Conservation (phyloP, 2,329 filamentous ascomycete species). For the Sporothrix curviconia region DNA sequence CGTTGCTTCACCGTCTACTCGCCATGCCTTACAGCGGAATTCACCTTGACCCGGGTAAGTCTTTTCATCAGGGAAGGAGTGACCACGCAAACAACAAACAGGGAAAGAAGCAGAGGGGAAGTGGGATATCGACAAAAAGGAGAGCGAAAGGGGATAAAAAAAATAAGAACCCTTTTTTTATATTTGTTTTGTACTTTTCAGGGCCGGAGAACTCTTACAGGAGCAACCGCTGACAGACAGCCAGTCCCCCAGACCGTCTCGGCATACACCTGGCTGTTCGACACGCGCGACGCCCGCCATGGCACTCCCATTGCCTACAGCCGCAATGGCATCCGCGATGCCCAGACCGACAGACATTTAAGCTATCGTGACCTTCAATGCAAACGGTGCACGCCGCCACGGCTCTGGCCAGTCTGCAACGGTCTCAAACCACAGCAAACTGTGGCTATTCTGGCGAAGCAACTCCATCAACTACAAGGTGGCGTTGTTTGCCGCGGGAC, state of each 20-base stretch:
- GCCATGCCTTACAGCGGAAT: not conserved
- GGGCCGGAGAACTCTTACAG: too few species aligned
- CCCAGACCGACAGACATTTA: not conserved
- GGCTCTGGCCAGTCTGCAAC: not conserved
- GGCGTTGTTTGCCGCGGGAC: not conserved
- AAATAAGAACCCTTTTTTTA: too few species aligned
- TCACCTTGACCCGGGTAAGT: not conserved
- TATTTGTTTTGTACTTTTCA: too few species aligned
- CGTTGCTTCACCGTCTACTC: not conserved
- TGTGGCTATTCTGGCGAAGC: not conserved
- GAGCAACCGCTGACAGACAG: not conserved
- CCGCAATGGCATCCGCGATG: constrained; percentile 2
- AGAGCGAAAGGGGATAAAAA: not conserved
- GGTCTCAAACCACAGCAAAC: not conserved
- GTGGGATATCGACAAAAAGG: not conserved
- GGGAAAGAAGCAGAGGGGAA: not conserved
- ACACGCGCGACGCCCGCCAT: not conserved
- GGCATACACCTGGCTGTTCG: not conserved
- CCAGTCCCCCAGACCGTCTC: constrained; percentile 5
- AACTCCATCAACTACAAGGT: constrained; percentile 4
- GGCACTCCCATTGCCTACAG: not conserved
- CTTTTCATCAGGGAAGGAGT: not conserved
- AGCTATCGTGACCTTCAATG: not conserved
- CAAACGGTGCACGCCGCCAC: not conserved
- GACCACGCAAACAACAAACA: not conserved